These are phyloP conservation scores for Mollisia scopiformis DNA, from an alignment of 2,329 filamentous ascomycete genomes.

Conservation along the genomic window DNA sequence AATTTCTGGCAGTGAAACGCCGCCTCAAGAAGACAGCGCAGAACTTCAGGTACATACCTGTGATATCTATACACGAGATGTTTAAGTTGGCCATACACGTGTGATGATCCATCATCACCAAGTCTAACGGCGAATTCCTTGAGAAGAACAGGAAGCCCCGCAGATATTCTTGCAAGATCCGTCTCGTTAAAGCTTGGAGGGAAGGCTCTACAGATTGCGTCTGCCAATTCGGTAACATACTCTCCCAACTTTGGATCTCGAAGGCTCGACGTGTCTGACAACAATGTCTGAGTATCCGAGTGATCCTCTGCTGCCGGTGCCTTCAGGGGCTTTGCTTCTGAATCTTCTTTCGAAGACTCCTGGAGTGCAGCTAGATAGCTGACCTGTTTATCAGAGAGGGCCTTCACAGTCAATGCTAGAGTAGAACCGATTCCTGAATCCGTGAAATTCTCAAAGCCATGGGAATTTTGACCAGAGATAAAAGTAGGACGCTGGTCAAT, in stretches of 20 bases:
- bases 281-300: too few relatives aligned
- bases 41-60: background rate
- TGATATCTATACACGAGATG: slow-evolving; percentile 7
- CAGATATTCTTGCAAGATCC: background rate
- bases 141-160: background rate
- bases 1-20: too few relatives aligned
- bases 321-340: too few relatives aligned
- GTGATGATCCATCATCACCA: background rate
- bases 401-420: too few relatives aligned
- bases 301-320: too few relatives aligned
- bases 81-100: background rate
- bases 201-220: background rate
- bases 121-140: background rate
- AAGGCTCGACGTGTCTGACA: background rate
- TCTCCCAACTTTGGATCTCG: background rate
- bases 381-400: too few relatives aligned
- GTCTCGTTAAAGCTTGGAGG: background rate
- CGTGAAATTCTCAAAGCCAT: too few relatives aligned
- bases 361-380: too few relatives aligned
- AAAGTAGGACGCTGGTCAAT: too few relatives aligned
- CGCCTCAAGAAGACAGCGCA: background rate
- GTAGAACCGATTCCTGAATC: too few relatives aligned
- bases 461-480: too few relatives aligned
- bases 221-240: background rate
- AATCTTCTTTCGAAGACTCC: too few relatives aligned